These are phyloP conservation scores for Talaromyces sp. DNA, from an alignment of 2,329 filamentous ascomycete species.

Conservation along the genomic window DNA sequence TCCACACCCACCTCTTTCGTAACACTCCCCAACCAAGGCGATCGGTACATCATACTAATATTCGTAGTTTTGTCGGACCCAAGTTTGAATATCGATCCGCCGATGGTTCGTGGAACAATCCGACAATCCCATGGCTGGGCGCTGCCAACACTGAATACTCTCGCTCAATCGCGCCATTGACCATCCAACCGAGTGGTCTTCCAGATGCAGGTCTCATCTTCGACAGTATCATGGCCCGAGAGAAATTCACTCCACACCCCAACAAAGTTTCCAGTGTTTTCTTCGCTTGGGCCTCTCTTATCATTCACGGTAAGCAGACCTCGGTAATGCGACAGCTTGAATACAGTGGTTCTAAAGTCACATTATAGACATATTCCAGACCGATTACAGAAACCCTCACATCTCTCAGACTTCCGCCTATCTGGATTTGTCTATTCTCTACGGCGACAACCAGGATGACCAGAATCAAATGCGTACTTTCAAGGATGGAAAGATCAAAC, in stretches of 20 bases:
- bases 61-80: conserved; percentile 43
- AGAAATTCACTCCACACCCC: conserved; percentile 53
- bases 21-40: conserved; percentile 26
- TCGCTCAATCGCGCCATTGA: conserved; percentile 59
- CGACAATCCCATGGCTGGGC: conserved; percentile 62
- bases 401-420: conserved; percentile 68
- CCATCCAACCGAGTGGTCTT: conserved; percentile 59
- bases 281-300: conserved; percentile 70
- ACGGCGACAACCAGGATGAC: conserved; percentile 57
- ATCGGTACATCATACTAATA: neutral
- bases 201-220: conserved; percentile 60
- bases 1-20: conserved; percentile 68
- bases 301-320: conserved; percentile 61
- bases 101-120: conserved; percentile 71
- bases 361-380: conserved; percentile 63
- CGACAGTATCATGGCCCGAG: conserved; percentile 43
- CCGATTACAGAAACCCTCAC: conserved; percentile 58
- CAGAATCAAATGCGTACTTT: conserved; percentile 58
- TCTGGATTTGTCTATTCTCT: conserved; percentile 67
- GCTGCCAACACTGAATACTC: conserved; percentile 66
- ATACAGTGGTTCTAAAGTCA: neutral
- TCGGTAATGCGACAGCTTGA: neutral
- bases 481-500: conserved; percentile 67
- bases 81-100: conserved; percentile 64
- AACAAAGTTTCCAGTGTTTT: conserved; percentile 70